Conservation (phyloP, 2,329 filamentous ascomycete genomes). For the Fusarium sp. region DNA sequence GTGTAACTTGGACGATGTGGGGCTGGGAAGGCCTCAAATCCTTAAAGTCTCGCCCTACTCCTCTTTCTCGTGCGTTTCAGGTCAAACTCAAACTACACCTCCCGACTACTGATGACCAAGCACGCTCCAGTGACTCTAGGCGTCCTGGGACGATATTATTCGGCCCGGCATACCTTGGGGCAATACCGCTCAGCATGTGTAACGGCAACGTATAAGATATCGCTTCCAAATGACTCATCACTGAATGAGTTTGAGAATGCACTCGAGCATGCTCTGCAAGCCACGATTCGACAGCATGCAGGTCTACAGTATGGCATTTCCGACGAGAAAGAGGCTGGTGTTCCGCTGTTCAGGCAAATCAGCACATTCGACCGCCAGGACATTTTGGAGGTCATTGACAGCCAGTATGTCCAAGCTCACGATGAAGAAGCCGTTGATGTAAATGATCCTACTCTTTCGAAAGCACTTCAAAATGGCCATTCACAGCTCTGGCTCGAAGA, state of each 20-base stretch:
- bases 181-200: conserved; percentile 24
- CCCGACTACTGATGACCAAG: not conserved
- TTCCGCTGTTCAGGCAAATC: not conserved
- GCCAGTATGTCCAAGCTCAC: fast-evolving
- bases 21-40: not conserved
- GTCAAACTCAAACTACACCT: fast-evolving
- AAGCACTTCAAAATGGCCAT: not conserved
- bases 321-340: not conserved
- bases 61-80: not conserved
- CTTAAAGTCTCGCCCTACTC: fast-evolving
- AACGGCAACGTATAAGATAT: not conserved
- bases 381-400: not conserved
- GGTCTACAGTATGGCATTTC: not conserved
- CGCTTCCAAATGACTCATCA: not conserved
- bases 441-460: not conserved
- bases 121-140: not conserved
- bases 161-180: not conserved
- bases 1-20: not conserved
- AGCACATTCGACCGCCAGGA: not conserved
- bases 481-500: not conserved
- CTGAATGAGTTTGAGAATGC: fast-evolving
- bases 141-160: conserved; percentile 8
- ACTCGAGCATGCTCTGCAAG: not conserved
- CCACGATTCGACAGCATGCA: not conserved
- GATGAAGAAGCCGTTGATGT: fast-evolving